Base-by-base conservation (phyloP, 768 basidiomycete genomes). In the Postia placenta region DNA sequence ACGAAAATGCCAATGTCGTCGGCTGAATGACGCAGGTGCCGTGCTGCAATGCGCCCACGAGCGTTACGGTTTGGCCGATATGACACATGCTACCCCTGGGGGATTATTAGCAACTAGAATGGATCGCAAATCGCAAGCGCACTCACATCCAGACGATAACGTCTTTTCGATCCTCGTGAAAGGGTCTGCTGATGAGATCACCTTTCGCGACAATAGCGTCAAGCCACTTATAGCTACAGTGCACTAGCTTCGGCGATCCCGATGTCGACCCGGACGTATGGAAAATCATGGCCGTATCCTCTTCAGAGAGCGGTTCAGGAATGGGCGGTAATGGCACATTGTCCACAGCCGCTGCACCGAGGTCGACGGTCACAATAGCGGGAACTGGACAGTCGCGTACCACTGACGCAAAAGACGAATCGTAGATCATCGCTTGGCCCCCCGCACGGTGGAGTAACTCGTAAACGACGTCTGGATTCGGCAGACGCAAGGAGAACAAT, bases 261-360 rank as follows among this genome's bases (percentile, higher is more conserved):
- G 85, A 88, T 5, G 87, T 89, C 33, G 86, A 88, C 14, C 87
- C 87, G 50, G 81, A 84, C 9, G 87, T 88, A 63, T 87, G 87
- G 72, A 87, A 89, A 46, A 87, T 69, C 70, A 88, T 80, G 40
- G 74, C 74, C 23, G 70, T 64, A 45, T 83, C 80, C 48, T 69
- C 65, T 45, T 49, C 53, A 45, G 47, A 60, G 43, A 57, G 63
- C 40, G 53, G 64, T 55, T 50, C 42, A 55, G 68, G 64, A 33
- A 80, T 65, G 17, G 66, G 65, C 24, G 79, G 77, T 5, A 84
- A 63, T 26, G 69, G 58, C 22, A 67, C 63, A 33, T 66, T 58
- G 28, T 69, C 64, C 27, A 58, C 54, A 51, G 66, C 71, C 24
- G 75, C 65, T 35, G 64, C 58, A 44, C 67, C 65, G 55, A 69